These are phyloP conservation scores for Darksidea phi DNA, from an alignment of 495 filamentous ascomycete species.

Conservation along the genomic window DNA sequence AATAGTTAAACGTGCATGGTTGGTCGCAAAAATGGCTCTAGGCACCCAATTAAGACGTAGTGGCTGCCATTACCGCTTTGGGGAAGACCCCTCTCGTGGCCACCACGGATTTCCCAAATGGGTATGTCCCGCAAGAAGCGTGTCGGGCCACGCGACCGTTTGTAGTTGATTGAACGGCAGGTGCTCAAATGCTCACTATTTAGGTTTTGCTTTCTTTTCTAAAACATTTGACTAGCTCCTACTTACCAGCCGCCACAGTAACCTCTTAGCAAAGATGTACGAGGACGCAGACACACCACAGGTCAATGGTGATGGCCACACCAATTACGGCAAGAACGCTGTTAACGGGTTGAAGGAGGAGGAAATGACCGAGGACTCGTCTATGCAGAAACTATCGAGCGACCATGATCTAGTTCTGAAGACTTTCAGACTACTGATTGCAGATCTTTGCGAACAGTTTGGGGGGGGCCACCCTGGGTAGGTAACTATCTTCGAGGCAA, in stretches of 20 bases:
- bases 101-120: conserved; percentile 9
- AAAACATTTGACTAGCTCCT: too few species aligned
- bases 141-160: too few species aligned
- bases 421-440: conserved; percentile 56
- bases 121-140: conserved; percentile 1
- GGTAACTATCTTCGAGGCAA: too few species aligned
- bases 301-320: not conserved
- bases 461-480: conserved; percentile 59
- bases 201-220: too few species aligned
- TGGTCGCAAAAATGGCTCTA: not conserved
- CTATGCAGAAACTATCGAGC: conserved; percentile 1
- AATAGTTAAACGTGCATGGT: not conserved
- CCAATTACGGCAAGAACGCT: conserved; percentile 4
- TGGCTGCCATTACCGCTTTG: conserved; percentile 1
- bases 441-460: conserved; percentile 61
- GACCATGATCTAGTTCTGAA: conserved; percentile 42
- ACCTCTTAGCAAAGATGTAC: too few species aligned
- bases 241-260: too few species aligned
- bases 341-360: conserved; percentile 16
- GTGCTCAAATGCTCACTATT: too few species aligned
- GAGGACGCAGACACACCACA: not conserved
- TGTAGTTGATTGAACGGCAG: too few species aligned
- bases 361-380: not conserved
- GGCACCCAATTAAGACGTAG: not conserved
- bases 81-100: not conserved